Percentiles rank a stretch among this genome's conserved stretches.
Conservation (phyloP, 164 flowering plant genomes). For the Tinospora cordifolia region DNA sequence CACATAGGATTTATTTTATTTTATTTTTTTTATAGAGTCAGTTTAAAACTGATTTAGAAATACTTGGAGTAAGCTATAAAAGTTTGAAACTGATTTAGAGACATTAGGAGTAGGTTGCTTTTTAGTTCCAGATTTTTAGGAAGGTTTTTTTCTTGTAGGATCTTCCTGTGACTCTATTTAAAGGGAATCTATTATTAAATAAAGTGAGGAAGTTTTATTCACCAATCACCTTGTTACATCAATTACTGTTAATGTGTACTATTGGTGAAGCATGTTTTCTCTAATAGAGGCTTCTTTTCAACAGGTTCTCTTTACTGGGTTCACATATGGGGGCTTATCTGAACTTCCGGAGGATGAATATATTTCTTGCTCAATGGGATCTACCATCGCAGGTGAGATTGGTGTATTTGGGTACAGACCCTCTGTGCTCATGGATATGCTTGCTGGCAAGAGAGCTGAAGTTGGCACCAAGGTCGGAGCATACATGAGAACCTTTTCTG, state of each 20-base stretch:
- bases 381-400: slow-evolving; percentile 96
- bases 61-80: too few relatives aligned
- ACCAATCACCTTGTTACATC: neutral
- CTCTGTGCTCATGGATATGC: slow-evolving; percentile 81
- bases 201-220: too few relatives aligned
- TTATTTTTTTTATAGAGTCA: too few relatives aligned
- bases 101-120: too few relatives aligned
- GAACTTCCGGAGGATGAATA: slow-evolving; percentile 76
- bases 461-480: slow-evolving; percentile 87
- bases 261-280: neutral
- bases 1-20: too few relatives aligned
- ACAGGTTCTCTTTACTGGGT: slow-evolving; percentile 88
- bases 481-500: slow-evolving; percentile 83
- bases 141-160: too few relatives aligned
- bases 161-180: too few relatives aligned
- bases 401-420: slow-evolving; percentile 94
- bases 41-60: too few relatives aligned
- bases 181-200: too few relatives aligned
- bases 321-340: slow-evolving; percentile 86
- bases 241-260: neutral
- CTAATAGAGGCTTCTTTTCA: slow-evolving; percentile 14
- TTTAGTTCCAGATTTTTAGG: too few relatives aligned
- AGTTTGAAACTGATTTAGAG: too few relatives aligned
- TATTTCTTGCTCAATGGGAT: slow-evolving; percentile 76
- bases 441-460: slow-evolving; percentile 97